Conservation (phyloP, 768 basidiomycete genomes). For the Leccinum variicolor region DNA sequence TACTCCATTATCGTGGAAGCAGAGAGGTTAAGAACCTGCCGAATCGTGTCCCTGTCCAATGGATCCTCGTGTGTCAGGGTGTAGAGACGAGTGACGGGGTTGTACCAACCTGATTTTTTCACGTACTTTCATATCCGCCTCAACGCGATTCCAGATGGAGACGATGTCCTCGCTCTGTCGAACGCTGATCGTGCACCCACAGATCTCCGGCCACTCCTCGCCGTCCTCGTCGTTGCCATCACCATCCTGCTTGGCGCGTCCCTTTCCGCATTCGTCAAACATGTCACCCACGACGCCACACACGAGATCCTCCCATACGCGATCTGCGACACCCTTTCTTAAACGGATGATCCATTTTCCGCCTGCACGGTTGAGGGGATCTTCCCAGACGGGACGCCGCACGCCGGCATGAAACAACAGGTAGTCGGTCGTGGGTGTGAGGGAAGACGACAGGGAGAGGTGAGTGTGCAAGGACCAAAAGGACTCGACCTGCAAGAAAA, state of each 20-base stretch:
- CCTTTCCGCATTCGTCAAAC: conserved; percentile 62
- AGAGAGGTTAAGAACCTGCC: conserved; percentile 72
- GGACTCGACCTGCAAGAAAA: conserved; percentile 69
- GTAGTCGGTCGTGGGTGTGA: conserved; percentile 90
- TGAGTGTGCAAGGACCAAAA: conserved; percentile 96
- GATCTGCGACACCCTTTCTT: conserved; percentile 85
- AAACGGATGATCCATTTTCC: conserved; percentile 97
- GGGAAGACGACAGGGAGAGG: conserved; percentile 76
- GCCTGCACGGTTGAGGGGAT: conserved; percentile 80
- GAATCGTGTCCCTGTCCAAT: conserved; percentile 68
- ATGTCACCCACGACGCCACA: conserved; percentile 88
- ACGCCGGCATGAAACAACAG: conserved; percentile 86
- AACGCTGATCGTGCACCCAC: conserved; percentile 93
- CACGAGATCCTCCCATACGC: conserved; percentile 88
- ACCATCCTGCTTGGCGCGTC: conserved; percentile 26
- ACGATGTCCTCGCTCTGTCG: conserved; percentile 93
- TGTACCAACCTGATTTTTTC: conserved; percentile 75
- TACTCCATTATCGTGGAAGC: conserved; percentile 86
- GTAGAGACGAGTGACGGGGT: conserved; percentile 28
- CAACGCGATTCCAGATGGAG: conserved; percentile 87
- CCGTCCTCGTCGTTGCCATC: conserved; percentile 37
- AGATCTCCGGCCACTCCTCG: conserved; percentile 75
- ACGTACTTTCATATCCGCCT: conserved; percentile 68
- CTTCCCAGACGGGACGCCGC: conserved; percentile 93
- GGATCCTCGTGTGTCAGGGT: conserved; percentile 3